Evolutionary conservation across 2,329 filamentous ascomycete genomes (phyloP).

Genomic region (Verticillium zaregamsianum): DNA sequence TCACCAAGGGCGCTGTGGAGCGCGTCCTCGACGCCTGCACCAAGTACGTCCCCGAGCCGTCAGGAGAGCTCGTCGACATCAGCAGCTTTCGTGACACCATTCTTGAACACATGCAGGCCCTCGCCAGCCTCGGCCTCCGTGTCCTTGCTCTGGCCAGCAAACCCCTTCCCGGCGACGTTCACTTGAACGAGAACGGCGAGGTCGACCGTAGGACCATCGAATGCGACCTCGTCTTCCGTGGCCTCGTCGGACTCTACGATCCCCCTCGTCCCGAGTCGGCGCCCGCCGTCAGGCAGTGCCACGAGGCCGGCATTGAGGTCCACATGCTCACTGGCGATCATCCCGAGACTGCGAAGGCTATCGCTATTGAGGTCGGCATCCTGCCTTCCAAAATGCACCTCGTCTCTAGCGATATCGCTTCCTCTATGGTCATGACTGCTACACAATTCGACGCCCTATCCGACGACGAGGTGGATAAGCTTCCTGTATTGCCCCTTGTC

Average conservation of each 20-base stretch:
- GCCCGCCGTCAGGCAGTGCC: slow-evolving; percentile 46
- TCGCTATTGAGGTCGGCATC: slow-evolving; percentile 55
- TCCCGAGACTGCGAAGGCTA: slow-evolving; percentile 51
- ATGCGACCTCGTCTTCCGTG: slow-evolving; percentile 9
- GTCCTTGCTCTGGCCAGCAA: slow-evolving; percentile 63
- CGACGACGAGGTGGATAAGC: slow-evolving; percentile 54
- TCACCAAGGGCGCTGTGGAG: slow-evolving; percentile 65
- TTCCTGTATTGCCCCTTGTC: slow-evolving; percentile 57
- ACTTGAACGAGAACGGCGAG: slow-evolving; percentile 16
- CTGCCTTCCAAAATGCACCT: slow-evolving; percentile 40
- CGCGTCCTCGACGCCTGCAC: slow-evolving; percentile 59
- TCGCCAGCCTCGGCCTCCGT: slow-evolving; percentile 60
- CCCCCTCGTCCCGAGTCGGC: slow-evolving; percentile 60
- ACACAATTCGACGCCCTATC: slow-evolving; percentile 55
- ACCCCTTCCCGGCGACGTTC: slow-evolving; percentile 19
- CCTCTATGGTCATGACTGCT: slow-evolving; percentile 56
- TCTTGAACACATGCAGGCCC: slow-evolving; percentile 59
- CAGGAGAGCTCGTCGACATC: slow-evolving; percentile 30
- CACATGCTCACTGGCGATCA: slow-evolving; percentile 62
- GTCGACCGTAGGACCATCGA: slow-evolving; percentile 3
- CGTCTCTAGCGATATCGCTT: slow-evolving; percentile 42
- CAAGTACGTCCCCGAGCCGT: slow-evolving; percentile 22
- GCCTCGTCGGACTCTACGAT: slow-evolving; percentile 34
- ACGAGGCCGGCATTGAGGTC: slow-evolving; percentile 51
- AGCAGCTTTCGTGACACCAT: slow-evolving; percentile 50